phyloP scores from a whole-genome alignment of 1,139 yeast species.

The Protomyces inouyei region DNA sequence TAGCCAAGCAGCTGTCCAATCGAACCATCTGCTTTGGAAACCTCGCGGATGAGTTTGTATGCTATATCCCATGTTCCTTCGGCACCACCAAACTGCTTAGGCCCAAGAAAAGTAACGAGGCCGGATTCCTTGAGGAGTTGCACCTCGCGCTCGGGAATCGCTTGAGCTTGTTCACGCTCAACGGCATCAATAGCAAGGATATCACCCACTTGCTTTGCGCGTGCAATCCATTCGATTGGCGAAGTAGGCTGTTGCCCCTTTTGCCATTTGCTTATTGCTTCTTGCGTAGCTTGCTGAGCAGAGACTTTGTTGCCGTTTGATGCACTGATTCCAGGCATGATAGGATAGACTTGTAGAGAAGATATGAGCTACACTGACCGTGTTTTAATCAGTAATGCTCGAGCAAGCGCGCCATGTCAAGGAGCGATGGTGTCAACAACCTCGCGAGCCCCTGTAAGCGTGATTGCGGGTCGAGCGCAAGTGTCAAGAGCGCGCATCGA shows the following conservation, averaged over 20 bases:
- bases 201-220: neutral
- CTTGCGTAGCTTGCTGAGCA: neutral
- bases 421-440: neutral
- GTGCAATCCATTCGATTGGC: neutral
- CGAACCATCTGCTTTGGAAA: neutral
- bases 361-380: too few species aligned
- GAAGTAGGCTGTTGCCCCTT: neutral
- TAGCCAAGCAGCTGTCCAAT: slow-evolving; percentile 1
- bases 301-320: neutral
- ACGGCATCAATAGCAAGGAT: neutral
- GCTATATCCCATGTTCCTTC: slow-evolving; percentile 1
- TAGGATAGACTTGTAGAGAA: too few species aligned
- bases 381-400: neutral
- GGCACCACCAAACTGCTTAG: slow-evolving; percentile 1
- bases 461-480: too few species aligned
- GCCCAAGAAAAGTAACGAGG: slow-evolving; percentile 1
- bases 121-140: neutral
- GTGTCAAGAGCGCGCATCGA: too few species aligned
- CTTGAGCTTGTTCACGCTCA: neutral
- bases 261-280: neutral
- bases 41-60: slow-evolving; percentile 1
- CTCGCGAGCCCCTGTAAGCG: too few species aligned
- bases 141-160: neutral
- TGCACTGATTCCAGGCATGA: neutral
- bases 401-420: neutral